Conservation (phyloP, 805 yeast species). For the Torulaspora franciscae region DNA sequence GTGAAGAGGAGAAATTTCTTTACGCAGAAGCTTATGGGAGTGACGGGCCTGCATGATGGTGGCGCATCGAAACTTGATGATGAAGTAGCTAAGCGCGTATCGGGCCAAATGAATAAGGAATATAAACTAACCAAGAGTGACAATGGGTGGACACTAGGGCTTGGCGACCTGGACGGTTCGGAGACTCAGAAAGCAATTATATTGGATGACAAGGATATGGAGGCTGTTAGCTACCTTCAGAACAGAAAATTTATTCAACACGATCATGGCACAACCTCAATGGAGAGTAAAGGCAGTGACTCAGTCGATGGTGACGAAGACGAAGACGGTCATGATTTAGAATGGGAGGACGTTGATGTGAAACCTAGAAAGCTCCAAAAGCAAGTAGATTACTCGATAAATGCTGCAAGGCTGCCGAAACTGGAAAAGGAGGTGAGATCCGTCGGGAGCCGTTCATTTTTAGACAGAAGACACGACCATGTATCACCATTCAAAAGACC, state of each 20-base stretch:
- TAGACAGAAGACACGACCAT: constrained; percentile 27
- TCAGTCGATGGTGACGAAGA: constrained; percentile 22
- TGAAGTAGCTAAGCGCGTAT: constrained; percentile 46
- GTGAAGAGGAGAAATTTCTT: constrained; percentile 86
- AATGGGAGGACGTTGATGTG: constrained; percentile 67
- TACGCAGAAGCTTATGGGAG: constrained; percentile 81
- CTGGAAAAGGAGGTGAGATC: constrained; percentile 14
- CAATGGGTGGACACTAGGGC: constrained; percentile 77
- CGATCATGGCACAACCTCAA: neutral
- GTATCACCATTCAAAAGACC: constrained; percentile 21
- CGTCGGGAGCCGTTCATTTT: constrained; percentile 31
- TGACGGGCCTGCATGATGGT: constrained; percentile 69
- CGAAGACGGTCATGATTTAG: constrained; percentile 39
- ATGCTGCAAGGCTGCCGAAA: constrained; percentile 39
- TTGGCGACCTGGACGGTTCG: constrained; percentile 44
- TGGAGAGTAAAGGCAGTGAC: constrained; percentile 1
- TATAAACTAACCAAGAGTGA: constrained; percentile 72
- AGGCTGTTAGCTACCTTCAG: constrained; percentile 6
- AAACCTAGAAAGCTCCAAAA: constrained; percentile 24
- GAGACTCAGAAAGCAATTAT: constrained; percentile 45
- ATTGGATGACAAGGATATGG: constrained; percentile 38
- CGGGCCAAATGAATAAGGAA: constrained; percentile 75
- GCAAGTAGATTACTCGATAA: constrained; percentile 40
- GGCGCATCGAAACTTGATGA: constrained; percentile 35
- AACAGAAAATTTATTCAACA: neutral